Conservation (phyloP, 768 basidiomycete genomes). For the Boletus patriciae region DNA sequence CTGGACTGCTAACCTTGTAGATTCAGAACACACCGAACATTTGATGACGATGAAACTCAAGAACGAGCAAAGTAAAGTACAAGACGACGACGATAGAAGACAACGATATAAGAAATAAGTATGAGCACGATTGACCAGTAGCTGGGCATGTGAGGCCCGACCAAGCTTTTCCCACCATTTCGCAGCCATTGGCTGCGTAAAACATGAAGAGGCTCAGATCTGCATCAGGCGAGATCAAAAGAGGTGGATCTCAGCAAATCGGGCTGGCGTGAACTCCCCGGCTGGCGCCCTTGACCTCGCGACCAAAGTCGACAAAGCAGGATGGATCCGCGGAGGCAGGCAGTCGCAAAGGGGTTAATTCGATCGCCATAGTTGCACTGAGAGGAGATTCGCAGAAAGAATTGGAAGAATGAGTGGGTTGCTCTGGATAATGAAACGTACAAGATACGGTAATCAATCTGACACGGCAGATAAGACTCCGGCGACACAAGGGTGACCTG, state of each 20-base stretch:
- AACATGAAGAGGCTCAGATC: too few species aligned
- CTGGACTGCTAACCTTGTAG: conserved; percentile 58
- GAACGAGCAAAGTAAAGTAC: too few species aligned
- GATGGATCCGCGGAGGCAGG: conserved; percentile 70
- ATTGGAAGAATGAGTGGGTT: too few species aligned
- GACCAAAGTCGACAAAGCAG: conserved; percentile 70
- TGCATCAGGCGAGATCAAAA: too few species aligned
- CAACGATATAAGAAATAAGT: too few species aligned
- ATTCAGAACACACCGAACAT: conserved; percentile 28
- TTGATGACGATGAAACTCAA: too few species aligned
- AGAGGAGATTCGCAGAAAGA: neutral
- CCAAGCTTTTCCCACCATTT: too few species aligned
- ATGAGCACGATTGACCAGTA: too few species aligned
- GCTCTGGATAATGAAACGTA: neutral
- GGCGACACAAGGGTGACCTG: neutral
- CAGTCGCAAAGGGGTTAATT: conserved; percentile 63
- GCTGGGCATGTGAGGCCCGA: too few species aligned
- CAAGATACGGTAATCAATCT: neutral
- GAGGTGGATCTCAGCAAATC: conserved; percentile 67
- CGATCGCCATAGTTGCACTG: conserved; percentile 56
- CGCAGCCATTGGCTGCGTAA: too few species aligned
- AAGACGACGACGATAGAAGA: too few species aligned
- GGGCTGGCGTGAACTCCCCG: conserved; percentile 53
- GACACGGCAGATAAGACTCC: conserved; percentile 8
- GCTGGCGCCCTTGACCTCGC: conserved; percentile 71